Conservation (phyloP, 345 rosid species). For the Raphanus raphanistrum region DNA sequence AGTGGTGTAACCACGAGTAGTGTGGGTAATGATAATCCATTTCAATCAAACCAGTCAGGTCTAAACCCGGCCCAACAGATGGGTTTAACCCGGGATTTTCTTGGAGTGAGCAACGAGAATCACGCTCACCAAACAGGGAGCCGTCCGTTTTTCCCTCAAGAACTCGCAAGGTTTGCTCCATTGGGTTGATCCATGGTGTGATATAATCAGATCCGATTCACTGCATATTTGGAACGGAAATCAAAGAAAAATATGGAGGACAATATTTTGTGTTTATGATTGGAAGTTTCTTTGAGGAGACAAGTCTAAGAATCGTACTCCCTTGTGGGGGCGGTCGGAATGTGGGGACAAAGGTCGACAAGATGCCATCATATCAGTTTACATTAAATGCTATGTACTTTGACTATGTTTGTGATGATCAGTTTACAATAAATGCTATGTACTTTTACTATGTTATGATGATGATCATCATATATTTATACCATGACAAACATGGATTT, state of each 20-base stretch:
- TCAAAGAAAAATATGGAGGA: conserved; percentile 4
- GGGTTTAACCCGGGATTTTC: conserved; percentile 73
- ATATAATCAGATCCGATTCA: neutral
- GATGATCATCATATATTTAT: neutral
- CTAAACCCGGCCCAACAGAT: conserved; percentile 46
- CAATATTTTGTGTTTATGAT: conserved; percentile 29
- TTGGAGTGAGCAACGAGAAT: conserved; percentile 61
- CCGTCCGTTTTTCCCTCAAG: conserved; percentile 57
- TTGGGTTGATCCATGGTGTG: conserved; percentile 40
- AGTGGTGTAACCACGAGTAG: conserved; percentile 25
- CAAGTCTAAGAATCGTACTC: conserved; percentile 30
- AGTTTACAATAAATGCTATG: neutral
- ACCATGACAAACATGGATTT: conserved; percentile 29
- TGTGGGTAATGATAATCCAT: conserved; percentile 24
- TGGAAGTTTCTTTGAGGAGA: conserved; percentile 44
- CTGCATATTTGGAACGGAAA: neutral
- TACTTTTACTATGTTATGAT: neutral
- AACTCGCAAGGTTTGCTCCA: conserved; percentile 75
- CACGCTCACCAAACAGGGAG: conserved; percentile 43
- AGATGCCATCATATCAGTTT: conserved; percentile 27
- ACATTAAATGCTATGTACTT: conserved; percentile 20
- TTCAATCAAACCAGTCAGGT: conserved; percentile 34
- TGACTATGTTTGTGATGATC: conserved; percentile 20
- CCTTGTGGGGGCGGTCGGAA: conserved; percentile 36
- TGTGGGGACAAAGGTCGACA: conserved; percentile 34